A percentile compares a stretch with the other conserved stretches of the same genome.
Evolutionary conservation across 2,329 filamentous ascomycete species (phyloP).

Genomic region (Nemania sp.): DNA sequence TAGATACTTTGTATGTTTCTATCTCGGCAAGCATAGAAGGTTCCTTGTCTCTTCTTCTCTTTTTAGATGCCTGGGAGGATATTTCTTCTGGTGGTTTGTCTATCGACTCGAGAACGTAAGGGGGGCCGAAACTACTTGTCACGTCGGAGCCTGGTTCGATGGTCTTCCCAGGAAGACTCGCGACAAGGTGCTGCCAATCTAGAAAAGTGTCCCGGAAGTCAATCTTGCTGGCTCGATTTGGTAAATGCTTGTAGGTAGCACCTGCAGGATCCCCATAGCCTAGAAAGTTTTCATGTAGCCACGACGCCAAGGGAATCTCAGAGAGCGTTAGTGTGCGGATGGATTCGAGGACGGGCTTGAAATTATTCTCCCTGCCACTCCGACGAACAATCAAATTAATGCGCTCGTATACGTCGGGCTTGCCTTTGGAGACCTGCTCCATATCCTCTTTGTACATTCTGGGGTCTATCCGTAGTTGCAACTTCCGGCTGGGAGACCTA

Average conservation of each 20-base stretch:
- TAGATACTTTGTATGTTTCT: slow-evolving; percentile 79
- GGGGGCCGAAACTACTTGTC: slow-evolving; percentile 77
- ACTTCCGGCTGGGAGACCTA: slow-evolving; percentile 65
- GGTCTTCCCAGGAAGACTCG: slow-evolving; percentile 85
- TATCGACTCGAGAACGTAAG: slow-evolving; percentile 78
- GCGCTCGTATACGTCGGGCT: slow-evolving; percentile 76
- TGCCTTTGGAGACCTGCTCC: slow-evolving; percentile 66
- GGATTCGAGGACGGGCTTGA: slow-evolving; percentile 89
- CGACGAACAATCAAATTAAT: slow-evolving; percentile 87
- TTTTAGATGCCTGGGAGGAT: slow-evolving; percentile 72
- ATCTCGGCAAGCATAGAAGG: slow-evolving; percentile 64
- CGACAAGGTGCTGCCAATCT: slow-evolving; percentile 91
- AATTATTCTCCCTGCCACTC: slow-evolving; percentile 91
- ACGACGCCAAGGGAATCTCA: slow-evolving; percentile 82
- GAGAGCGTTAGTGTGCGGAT: slow-evolving; percentile 85
- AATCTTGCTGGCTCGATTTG: slow-evolving; percentile 76
- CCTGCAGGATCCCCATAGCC: slow-evolving; percentile 92
- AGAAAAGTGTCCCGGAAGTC: slow-evolving; percentile 95
- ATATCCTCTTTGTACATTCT: slow-evolving; percentile 78
- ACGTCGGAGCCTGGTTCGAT: slow-evolving; percentile 78
- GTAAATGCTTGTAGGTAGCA: slow-evolving; percentile 81
- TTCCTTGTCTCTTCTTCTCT: slow-evolving; percentile 80
- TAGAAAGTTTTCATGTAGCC: slow-evolving; percentile 97
- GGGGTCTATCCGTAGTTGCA: slow-evolving; percentile 83
- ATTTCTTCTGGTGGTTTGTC: slow-evolving; percentile 57